Conservation (phyloP, 768 basidiomycete species). For the Boletus reticulatus region DNA sequence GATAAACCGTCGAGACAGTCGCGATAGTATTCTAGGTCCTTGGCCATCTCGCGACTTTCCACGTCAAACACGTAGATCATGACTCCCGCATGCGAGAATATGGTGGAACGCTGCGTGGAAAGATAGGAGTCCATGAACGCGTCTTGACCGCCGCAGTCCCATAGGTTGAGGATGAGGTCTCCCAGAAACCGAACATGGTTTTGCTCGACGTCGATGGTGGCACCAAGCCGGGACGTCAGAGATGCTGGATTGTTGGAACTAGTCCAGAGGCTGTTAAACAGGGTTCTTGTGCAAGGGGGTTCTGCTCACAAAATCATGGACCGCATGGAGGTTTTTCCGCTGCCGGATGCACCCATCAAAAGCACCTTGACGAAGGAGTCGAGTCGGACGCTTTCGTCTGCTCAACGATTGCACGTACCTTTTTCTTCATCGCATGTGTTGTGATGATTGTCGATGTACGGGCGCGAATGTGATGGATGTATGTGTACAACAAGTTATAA, state of each 20-base stretch:
- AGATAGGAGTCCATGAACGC: constrained; percentile 98
- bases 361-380: constrained; percentile 60
- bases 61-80: constrained; percentile 99
- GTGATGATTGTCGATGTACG: neutral
- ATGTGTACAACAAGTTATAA: neutral
- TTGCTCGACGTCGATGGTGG: constrained; percentile 97
- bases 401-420: constrained; percentile 14
- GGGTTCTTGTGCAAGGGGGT: constrained; percentile 1
- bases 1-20: constrained; percentile 85
- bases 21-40: constrained; percentile 89
- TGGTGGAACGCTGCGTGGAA: constrained; percentile 85
- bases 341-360: constrained; percentile 96
- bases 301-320: constrained; percentile 92
- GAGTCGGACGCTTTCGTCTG: neutral
- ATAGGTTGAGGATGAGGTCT: constrained; percentile 92
- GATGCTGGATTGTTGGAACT: constrained; percentile 95
- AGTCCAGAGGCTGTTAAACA: constrained; percentile 10
- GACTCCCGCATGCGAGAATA: constrained; percentile 95
- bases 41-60: constrained; percentile 77
- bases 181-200: constrained; percentile 97
- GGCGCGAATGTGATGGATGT: neutral
- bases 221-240: constrained; percentile 86
- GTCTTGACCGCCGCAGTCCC: constrained; percentile 99
- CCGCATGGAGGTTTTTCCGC: constrained; percentile 97
- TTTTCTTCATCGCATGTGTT: constrained; percentile 30